These are phyloP conservation scores for Aquilaria agallochum DNA, from an alignment of 441 rosid genomes.

Conservation along the genomic window DNA sequence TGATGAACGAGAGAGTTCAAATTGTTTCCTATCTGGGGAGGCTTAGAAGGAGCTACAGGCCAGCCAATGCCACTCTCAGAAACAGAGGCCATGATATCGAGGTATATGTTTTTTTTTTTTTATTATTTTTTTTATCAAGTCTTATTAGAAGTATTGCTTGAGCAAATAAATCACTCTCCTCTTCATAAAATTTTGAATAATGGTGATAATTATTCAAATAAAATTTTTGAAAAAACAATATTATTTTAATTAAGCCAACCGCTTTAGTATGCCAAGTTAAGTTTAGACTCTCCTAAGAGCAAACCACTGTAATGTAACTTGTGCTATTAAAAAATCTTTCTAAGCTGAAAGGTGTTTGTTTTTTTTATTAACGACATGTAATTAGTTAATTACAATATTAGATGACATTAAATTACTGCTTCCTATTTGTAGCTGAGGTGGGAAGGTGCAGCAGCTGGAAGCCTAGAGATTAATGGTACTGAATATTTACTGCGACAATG, in stretches of 20 bases:
- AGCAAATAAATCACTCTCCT: no score
- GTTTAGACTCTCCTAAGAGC: no score
- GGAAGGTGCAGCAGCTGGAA: conserved; percentile 49
- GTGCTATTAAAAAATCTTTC: no score
- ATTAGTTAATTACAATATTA: no score
- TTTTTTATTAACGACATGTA: no score
- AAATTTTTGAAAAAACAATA: no score
- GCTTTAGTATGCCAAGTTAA: no score
- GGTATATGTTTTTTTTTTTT: conserved; percentile 30
- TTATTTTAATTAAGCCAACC: no score
- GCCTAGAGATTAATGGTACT: conserved; percentile 43
- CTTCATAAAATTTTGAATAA: no score
- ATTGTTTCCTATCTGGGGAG: conserved; percentile 43
- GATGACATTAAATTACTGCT: background rate
- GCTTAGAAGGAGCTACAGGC: conserved; percentile 45
- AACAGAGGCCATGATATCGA: conserved; percentile 86
- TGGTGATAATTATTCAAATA: no score
- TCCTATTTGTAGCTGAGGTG: conserved; percentile 45
- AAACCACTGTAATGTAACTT: no score
- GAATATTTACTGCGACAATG: conserved; percentile 46
- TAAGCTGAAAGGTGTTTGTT: no score
- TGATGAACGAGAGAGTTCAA: conserved; percentile 44
- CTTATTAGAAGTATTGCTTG: background rate
- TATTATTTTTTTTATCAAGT: background rate
- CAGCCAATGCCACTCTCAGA: conserved; percentile 53